Conservation (phyloP, 2,329 filamentous ascomycete genomes). For the Aspergillus piperis region DNA sequence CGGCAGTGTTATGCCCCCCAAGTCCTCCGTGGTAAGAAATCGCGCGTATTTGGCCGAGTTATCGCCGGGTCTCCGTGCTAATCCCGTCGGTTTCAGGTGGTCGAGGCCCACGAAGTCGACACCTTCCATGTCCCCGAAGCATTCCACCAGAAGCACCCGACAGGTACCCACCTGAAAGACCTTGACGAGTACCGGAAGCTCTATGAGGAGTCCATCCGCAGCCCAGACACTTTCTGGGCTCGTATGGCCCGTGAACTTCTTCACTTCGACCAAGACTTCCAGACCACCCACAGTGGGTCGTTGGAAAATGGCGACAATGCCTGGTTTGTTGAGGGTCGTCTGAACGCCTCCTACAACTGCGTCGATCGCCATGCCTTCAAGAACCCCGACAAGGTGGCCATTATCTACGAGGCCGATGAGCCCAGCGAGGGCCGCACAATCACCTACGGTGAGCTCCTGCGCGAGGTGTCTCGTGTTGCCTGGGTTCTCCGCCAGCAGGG, state of each 20-base stretch:
- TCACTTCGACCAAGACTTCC: conserved; percentile 86
- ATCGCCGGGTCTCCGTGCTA: conserved; percentile 13
- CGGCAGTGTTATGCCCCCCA: conserved; percentile 34
- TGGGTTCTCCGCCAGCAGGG: conserved; percentile 93
- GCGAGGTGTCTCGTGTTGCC: conserved; percentile 84
- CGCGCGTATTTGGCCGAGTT: conserved; percentile 1
- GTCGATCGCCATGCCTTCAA: conserved; percentile 96
- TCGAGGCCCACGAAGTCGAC: conserved; percentile 51
- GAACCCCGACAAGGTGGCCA: conserved; percentile 87
- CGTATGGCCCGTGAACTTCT: conserved; percentile 82
- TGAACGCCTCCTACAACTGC: conserved; percentile 97
- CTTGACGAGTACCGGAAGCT: conserved; percentile 65
- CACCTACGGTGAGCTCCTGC: conserved; percentile 89
- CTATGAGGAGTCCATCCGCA: conserved; percentile 81
- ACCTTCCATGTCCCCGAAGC: conserved; percentile 59
- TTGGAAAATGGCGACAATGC: conserved; percentile 79
- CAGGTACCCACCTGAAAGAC: conserved; percentile 60
- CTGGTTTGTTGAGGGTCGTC: conserved; percentile 90
- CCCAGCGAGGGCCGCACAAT: conserved; percentile 81
- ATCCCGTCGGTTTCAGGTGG: conserved; percentile 34
- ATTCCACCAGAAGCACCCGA: conserved; percentile 61
- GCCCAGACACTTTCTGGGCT: conserved; percentile 89
- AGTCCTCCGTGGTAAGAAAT: conserved; percentile 45
- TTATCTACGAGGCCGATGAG: conserved; percentile 99
- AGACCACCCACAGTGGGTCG: conserved; percentile 79